These are phyloP conservation scores for Pyrrhoderma lamaoense DNA, from an alignment of 1,284 basidiomycete genomes.

Conservation along the genomic window DNA sequence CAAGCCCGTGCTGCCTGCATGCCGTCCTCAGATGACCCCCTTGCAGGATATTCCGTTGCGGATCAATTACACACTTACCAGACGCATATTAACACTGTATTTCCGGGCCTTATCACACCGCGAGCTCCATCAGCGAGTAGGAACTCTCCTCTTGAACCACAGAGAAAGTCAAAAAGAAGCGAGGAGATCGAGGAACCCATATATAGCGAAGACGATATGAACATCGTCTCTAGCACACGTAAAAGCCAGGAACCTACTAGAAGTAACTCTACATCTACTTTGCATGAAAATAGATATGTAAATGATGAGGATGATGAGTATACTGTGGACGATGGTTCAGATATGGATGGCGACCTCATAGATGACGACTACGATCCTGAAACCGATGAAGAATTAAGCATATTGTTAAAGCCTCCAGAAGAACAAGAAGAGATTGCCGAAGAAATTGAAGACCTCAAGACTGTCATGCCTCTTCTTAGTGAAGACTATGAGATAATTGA, in stretches of 20 bases:
- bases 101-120: constrained; percentile 9
- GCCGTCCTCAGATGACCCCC: constrained; percentile 45
- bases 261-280: constrained; percentile 1
- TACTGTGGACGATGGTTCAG: constrained; percentile 18
- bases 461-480: constrained; percentile 53
- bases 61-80: constrained; percentile 44
- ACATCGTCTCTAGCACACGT: constrained; percentile 21
- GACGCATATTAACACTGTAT: constrained; percentile 35
- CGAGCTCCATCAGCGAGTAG: too few relatives aligned
- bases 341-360: constrained; percentile 24
- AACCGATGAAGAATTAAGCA: constrained; percentile 51
- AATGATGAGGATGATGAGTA: constrained; percentile 25
- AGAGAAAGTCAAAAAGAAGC: constrained; percentile 27
- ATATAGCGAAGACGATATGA: constrained; percentile 41
- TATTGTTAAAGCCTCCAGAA: constrained; percentile 50
- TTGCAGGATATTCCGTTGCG: constrained; percentile 30
- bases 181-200: constrained; percentile 34
- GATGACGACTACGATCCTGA: constrained; percentile 29
- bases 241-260: constrained; percentile 12
- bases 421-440: constrained; percentile 69
- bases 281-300: background rate
- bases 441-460: constrained; percentile 65
- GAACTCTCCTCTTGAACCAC: background rate
- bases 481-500: constrained; percentile 82
- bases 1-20: constrained; percentile 27